phyloP scores from a whole-genome alignment of 2,329 filamentous ascomycete genomes.

The Cladophialophora psammophila region DNA sequence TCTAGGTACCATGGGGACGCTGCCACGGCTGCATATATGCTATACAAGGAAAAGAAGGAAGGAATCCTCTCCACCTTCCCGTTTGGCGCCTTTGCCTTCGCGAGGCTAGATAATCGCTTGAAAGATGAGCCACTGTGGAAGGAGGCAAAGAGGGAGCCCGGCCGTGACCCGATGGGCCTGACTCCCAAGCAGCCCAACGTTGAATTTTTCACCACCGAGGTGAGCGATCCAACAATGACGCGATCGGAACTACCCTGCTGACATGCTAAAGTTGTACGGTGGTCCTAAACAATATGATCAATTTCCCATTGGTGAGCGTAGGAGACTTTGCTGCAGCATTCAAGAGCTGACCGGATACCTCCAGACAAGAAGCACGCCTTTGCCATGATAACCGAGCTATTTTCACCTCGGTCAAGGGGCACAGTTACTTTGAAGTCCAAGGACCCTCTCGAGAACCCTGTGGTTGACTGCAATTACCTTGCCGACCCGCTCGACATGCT shows the following conservation, averaged over 20 bases:
- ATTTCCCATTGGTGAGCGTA: slow-evolving; percentile 53
- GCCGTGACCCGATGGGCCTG: slow-evolving; percentile 70
- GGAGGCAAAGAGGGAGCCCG: slow-evolving; percentile 53
- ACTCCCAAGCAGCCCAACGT: slow-evolving; percentile 64
- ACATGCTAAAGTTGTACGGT: slow-evolving; percentile 35
- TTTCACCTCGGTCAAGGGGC: slow-evolving; percentile 64
- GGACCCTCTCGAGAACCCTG: slow-evolving; percentile 60
- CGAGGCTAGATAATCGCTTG: slow-evolving; percentile 67
- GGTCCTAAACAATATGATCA: slow-evolving; percentile 64
- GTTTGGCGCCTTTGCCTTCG: slow-evolving; percentile 68
- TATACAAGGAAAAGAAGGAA: slow-evolving; percentile 65
- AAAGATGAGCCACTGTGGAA: slow-evolving; percentile 63
- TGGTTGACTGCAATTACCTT: slow-evolving; percentile 67
- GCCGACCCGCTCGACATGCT: slow-evolving; percentile 64
- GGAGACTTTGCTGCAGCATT: background rate
- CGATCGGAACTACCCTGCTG: slow-evolving; percentile 9
- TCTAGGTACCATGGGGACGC: slow-evolving; percentile 60
- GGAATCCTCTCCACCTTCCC: slow-evolving; percentile 68
- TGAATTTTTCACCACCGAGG: slow-evolving; percentile 69
- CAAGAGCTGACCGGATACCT: background rate
- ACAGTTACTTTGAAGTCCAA: slow-evolving; percentile 59
- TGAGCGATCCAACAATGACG: slow-evolving; percentile 49
- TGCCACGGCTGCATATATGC: slow-evolving; percentile 58
- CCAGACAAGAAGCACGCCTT: slow-evolving; percentile 62
- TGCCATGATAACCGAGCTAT: slow-evolving; percentile 65